Base-by-base conservation (phyloP, 177 flowering plant genomes). In the Vitis hybrid region DNA sequence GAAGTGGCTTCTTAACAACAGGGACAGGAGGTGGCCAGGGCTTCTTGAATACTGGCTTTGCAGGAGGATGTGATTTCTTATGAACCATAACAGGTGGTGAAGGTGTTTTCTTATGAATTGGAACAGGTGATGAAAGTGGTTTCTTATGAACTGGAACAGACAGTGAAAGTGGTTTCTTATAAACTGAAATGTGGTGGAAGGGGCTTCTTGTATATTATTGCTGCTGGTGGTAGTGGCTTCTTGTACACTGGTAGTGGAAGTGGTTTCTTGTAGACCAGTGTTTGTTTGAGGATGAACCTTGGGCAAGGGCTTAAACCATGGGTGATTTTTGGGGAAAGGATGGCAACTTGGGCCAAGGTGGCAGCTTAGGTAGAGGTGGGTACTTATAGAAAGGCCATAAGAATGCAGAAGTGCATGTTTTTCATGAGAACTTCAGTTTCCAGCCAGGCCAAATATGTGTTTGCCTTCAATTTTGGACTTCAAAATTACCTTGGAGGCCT, bases 161-260 rank as follows among this genome's bases (percentile, higher is more conserved):
- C 13, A 58, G 58, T 26, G 45, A 45, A 13, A 19, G 67, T 16
- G 51, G 65, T 39, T 39, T 5, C 45, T 64, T 56, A 50, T 19
- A 58, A 2, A 72, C 18, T 9, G 77, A 73, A 5, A 61, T 70
- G 66, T 21, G 74, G 59, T 14, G 70, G 74, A 51, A 12, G 56
- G 50, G 76, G 76, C 6, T 56, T 22, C 18, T 69, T 66, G 51
- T 70, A 66, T 1, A 60, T 51, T 11, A 71, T 71, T 1, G 58
- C 60, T 5, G 74, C 67, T 39, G 78, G 69, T 0, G 66, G 78
- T 3, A 71, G 59, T 12, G 67, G 73, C 51, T 70, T 70, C 31
- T 63, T 21, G 53, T 16, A 56, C 5, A 71, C 21, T 1, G 64
- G 69, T 3, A 58, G 29, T 26, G 29, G 29, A 26, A 26, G 29